Conservation (phyloP, 306 rosid species). For the Glycine soja region DNA sequence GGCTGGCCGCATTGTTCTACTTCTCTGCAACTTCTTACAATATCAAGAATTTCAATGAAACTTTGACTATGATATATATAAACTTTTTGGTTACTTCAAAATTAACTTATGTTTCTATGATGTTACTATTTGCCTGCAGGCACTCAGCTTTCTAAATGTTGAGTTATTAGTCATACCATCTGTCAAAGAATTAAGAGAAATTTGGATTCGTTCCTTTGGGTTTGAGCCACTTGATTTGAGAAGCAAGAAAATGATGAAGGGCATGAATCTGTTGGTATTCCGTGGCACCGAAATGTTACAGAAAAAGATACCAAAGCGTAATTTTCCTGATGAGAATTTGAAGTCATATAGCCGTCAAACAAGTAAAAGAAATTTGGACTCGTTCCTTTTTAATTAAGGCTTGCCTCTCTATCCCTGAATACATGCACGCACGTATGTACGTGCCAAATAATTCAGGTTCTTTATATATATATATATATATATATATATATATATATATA, state of each 20-base stretch:
- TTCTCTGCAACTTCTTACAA: background rate
- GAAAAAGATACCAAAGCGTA: slow-evolving; percentile 52
- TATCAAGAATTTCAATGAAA: background rate
- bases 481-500: too few relatives aligned
- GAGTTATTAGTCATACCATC: slow-evolving; percentile 76
- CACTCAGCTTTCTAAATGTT: slow-evolving; percentile 62
- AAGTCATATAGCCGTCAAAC: too few relatives aligned
- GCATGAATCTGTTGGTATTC: slow-evolving; percentile 58
- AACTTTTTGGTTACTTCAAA: slow-evolving; percentile 16
- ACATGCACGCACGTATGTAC: too few relatives aligned
- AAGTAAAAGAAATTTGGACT: too few relatives aligned
- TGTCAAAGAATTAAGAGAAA: slow-evolving; percentile 50
- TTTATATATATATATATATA: too few relatives aligned
- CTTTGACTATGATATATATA: too few relatives aligned
- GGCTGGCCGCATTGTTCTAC: background rate
- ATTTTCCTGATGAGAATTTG: slow-evolving; percentile 28
- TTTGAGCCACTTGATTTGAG: slow-evolving; percentile 58
- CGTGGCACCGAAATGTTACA: slow-evolving; percentile 59
- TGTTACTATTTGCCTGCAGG: slow-evolving; percentile 55
- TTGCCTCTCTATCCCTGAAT: too few relatives aligned
- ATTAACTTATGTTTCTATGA: slow-evolving; percentile 3
- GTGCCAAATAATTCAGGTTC: too few relatives aligned
- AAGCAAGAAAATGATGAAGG: slow-evolving; percentile 51
- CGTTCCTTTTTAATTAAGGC: too few relatives aligned
- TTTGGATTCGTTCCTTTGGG: slow-evolving; percentile 75